Conservation (phyloP, 768 basidiomycete species). For the Erythrobasidium yunnanense region DNA sequence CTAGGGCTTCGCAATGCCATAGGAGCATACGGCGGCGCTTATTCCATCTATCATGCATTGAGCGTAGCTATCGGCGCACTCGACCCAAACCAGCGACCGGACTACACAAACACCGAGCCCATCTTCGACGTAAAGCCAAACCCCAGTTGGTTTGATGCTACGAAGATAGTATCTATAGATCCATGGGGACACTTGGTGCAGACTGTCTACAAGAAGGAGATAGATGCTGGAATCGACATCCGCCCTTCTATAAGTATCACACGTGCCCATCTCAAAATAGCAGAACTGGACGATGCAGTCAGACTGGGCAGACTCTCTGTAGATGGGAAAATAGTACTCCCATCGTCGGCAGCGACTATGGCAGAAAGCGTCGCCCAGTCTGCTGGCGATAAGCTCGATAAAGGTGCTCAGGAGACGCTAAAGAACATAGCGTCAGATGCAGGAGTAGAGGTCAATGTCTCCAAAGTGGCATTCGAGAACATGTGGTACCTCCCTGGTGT, state of each 20-base stretch:
- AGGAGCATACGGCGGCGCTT: conserved; percentile 85
- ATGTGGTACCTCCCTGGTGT: conserved; percentile 67
- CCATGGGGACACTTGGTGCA: conserved; percentile 86
- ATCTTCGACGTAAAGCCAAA: conserved; percentile 67
- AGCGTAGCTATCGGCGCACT: conserved; percentile 62
- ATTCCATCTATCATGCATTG: conserved; percentile 87
- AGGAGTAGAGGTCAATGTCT: conserved; percentile 77
- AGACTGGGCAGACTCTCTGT: conserved; percentile 59
- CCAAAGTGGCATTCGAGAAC: conserved; percentile 90
- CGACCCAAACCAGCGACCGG: conserved; percentile 40
- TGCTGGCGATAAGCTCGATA: conserved; percentile 7
- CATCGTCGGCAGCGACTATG: conserved; percentile 36
- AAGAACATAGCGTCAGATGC: conserved; percentile 42
- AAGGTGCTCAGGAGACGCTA: background rate
- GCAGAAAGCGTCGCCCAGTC: conserved; percentile 4
- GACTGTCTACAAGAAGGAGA: conserved; percentile 54
- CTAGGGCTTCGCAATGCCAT: conserved; percentile 88
- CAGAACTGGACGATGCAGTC: conserved; percentile 75
- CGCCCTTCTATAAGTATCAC: conserved; percentile 89
- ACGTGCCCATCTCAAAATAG: conserved; percentile 81
- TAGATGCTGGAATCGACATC: conserved; percentile 62
- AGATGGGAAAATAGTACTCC: conserved; percentile 71
- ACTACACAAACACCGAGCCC: conserved; percentile 72
- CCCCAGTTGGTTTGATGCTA: conserved; percentile 61
- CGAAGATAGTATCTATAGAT: conserved; percentile 82